Evolutionary conservation across 73 alveolate genomes (phyloP).

Genomic region (Paramecium bursaria): DNA sequence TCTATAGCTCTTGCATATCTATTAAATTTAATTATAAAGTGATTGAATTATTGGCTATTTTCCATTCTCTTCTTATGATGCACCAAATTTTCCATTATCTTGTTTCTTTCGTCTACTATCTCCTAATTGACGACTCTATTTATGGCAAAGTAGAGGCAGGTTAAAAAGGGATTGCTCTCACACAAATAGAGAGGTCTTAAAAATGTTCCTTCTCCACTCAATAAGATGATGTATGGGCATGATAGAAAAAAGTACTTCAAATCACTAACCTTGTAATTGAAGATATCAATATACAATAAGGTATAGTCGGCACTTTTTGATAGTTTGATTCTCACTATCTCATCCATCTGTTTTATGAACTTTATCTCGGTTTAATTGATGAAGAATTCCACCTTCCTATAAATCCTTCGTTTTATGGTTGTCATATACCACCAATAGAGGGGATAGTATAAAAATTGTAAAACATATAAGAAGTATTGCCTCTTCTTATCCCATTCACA

Average conservation of each 20-base stretch:
- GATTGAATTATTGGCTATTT: conserved; percentile 60
- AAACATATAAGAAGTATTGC: background rate
- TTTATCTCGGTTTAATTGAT: conserved; percentile 12
- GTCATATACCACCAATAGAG: conserved; percentile 59
- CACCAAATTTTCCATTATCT: conserved; percentile 61
- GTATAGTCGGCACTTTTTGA: conserved; percentile 66
- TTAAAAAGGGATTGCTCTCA: conserved; percentile 67
- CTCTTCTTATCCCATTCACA: conserved; percentile 59
- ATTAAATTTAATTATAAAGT: conserved; percentile 64
- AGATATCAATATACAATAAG: conserved; percentile 46
- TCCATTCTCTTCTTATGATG: conserved; percentile 65
- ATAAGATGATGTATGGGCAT: conserved; percentile 51
- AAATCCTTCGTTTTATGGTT: conserved; percentile 18
- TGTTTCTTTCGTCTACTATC: conserved; percentile 59
- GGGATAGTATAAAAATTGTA: conserved; percentile 52
- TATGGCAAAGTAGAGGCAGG: conserved; percentile 62
- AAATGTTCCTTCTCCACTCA: conserved; percentile 67
- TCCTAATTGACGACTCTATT: conserved; percentile 57
- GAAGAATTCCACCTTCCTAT: background rate
- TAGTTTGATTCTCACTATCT: conserved; percentile 50
- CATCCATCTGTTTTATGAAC: conserved; percentile 48
- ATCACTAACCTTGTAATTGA: conserved; percentile 54
- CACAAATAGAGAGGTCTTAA: conserved; percentile 58
- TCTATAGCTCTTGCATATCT: conserved; percentile 69
- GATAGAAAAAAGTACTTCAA: conserved; percentile 51